Percentiles rank a stretch among this genome's conserved stretches.
phyloP scores from a whole-genome alignment of 495 filamentous ascomycete genomes.

The Penicillium subrubescens region DNA sequence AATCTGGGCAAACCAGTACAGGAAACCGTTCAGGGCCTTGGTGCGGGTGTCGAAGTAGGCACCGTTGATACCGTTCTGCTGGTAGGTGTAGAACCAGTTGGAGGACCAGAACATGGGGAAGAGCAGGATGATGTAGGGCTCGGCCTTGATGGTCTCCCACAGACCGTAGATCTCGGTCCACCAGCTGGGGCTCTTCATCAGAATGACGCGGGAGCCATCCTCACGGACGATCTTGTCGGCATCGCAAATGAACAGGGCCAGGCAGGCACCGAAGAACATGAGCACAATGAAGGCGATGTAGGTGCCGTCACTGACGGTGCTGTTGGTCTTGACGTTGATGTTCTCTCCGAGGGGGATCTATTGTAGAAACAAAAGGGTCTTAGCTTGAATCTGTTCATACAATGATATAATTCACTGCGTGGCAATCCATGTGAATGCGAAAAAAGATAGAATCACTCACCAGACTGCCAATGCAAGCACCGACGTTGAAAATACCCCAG shows the following conservation, averaged over 20 bases:
- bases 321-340: slow-evolving; percentile 36
- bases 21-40: slow-evolving; percentile 48
- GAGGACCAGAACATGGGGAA: slow-evolving; percentile 61
- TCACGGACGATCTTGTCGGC: slow-evolving; percentile 70
- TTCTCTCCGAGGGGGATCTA: slow-evolving; percentile 49
- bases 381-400: neutral
- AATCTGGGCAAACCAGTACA: slow-evolving; percentile 59
- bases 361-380: neutral
- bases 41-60: slow-evolving; percentile 51
- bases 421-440: neutral
- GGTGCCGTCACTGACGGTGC: slow-evolving; percentile 49
- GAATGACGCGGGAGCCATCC: slow-evolving; percentile 75
- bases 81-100: slow-evolving; percentile 81
- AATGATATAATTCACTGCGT: neutral
- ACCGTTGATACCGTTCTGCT: slow-evolving; percentile 56
- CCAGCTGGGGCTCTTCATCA: slow-evolving; percentile 84
- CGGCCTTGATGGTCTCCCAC: slow-evolving; percentile 38
- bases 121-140: slow-evolving; percentile 46
- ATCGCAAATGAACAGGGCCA: slow-evolving; percentile 58
- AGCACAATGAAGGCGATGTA: slow-evolving; percentile 56
- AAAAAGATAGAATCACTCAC: slow-evolving; percentile 22
- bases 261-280: slow-evolving; percentile 54
- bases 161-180: slow-evolving; percentile 46
- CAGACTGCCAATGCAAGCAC: slow-evolving; percentile 51
- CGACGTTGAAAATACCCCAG: slow-evolving; percentile 58